These are phyloP conservation scores for Cicer chorassanicum DNA, from an alignment of 306 rosid species.

Conservation along the genomic window DNA sequence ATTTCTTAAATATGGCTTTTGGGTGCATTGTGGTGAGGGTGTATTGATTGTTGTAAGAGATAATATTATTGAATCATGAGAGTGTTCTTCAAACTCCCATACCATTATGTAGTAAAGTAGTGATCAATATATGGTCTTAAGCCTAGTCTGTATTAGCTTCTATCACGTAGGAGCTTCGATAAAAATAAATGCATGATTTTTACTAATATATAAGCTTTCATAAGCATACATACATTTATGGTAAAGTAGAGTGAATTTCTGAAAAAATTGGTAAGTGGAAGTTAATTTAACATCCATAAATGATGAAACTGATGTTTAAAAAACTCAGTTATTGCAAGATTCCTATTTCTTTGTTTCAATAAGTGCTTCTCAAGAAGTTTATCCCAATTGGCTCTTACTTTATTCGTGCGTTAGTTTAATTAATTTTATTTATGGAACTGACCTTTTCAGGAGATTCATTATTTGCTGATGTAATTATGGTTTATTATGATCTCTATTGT, in stretches of 20 bases:
- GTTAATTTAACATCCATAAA: background rate
- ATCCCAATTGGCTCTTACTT: background rate
- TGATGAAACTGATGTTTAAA: background rate
- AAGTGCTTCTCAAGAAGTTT: background rate
- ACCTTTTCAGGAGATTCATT: constrained; percentile 11
- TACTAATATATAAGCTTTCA: background rate
- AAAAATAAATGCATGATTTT: background rate
- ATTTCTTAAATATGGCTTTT: constrained; percentile 21
- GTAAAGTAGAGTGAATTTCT: background rate
- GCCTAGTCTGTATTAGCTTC: constrained; percentile 1
- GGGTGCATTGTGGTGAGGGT: background rate
- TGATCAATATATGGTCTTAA: background rate
- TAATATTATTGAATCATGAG: constrained; percentile 22
- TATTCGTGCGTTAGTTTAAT: background rate
- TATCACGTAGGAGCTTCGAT: background rate
- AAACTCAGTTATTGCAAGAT: background rate
- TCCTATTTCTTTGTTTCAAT: background rate
- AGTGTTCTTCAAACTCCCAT: constrained; percentile 17
- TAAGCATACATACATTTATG: background rate
- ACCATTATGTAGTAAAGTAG: background rate
- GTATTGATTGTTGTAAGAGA: background rate
- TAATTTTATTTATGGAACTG: background rate
- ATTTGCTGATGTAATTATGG: constrained; percentile 36
- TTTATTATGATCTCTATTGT: constrained; percentile 6
- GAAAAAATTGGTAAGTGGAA: background rate